Evolutionary conservation across 441 rosid species (phyloP).

Genomic region (Metrosideros polymorpha): DNA sequence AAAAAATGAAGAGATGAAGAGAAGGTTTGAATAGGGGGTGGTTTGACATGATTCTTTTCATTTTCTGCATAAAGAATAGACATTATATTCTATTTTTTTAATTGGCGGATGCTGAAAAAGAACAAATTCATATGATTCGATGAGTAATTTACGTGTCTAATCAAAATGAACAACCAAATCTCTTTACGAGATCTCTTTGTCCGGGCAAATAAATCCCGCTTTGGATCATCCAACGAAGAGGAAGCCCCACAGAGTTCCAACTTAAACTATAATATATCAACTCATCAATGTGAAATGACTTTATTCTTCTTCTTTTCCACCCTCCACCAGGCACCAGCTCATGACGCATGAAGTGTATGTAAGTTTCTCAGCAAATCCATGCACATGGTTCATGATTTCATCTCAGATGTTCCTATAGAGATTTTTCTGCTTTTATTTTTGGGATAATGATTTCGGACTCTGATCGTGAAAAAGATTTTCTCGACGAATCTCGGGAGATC

Average conservation of each 20-base stretch:
- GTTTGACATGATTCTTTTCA: not conserved
- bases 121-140: constrained; percentile 34
- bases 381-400: not conserved
- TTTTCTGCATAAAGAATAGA: not conserved
- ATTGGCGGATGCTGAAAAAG: constrained; percentile 15
- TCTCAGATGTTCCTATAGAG: not conserved
- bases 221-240: not conserved
- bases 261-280: not conserved
- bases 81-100: constrained; percentile 4
- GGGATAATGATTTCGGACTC: not conserved
- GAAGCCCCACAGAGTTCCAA: not conserved
- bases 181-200: not conserved
- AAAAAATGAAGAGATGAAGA: not conserved
- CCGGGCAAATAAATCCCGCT: not conserved
- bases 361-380: not conserved
- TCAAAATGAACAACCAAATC: constrained; percentile 2
- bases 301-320: not conserved
- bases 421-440: not conserved
- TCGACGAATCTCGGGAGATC: not conserved
- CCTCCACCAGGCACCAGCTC: not conserved
- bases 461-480: not conserved
- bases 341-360: not conserved
- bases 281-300: not conserved
- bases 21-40: not conserved
- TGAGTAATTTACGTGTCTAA: constrained; percentile 26